Base-by-base conservation (phyloP, 2,329 filamentous ascomycete genomes). In the Shiraia sp. region DNA sequence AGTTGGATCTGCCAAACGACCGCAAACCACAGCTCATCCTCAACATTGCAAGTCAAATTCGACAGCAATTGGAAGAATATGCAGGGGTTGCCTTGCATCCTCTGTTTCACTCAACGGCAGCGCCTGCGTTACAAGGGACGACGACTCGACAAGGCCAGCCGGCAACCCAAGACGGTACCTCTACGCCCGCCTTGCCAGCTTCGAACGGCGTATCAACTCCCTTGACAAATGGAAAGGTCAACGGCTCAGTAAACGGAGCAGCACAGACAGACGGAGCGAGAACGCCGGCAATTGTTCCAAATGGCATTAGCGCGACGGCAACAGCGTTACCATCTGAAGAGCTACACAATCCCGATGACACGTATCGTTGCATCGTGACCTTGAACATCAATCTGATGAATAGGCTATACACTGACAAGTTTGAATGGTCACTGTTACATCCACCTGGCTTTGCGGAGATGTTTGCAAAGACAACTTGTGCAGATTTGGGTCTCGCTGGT, bases 371-470 rank as follows among this genome's bases (percentile, higher is more conserved):
- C 66, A 87, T 97, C 58, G 85, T 99, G 55, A 88, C 83, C 31
- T 76, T 99, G 31, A 96, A 88, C 65, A 88, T 99, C 61, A 96
- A 96, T 63, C 79, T 97, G 15, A 85, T 90, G 38, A 95, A 95
- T 41, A 85, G 88, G 57, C 80, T 97, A 10, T 97, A 96, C 70
- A 95, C 89, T 3, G 93, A 99, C 76, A 96, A 91, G 63, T 97
- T 99, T 52, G 92, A 97, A 68, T 97, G 92, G 92, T 97, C 92
- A 4, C 76, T 99, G 14, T 77, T 96, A 13, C 91, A 97, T 61
- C 90, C 91, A 2, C 87, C 90, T 2, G 92, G 92, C 15, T 90
- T 92, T 29, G 90, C 93, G 0, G 92, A 99, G 68, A 83, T 86
- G 10, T 97, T 97, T 67, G 91, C 93, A 24, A 90, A 89, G 64